A percentile compares a stretch with the other conserved stretches of the same genome.
phyloP scores from a whole-genome alignment of 371 early-diverging fungal genomes.

The Aphelidium insulamus region DNA sequence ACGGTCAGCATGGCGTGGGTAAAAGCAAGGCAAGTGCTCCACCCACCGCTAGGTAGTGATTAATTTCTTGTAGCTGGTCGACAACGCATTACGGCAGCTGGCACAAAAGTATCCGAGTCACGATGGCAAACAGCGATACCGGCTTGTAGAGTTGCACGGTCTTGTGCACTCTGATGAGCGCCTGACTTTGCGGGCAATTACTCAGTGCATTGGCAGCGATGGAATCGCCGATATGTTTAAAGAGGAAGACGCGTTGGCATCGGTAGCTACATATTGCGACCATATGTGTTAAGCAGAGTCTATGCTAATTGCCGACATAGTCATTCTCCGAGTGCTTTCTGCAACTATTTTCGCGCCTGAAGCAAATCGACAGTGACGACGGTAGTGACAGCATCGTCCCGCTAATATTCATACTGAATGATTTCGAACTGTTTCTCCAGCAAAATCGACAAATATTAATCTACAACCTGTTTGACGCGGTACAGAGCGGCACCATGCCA shows the following conservation, averaged over 20 bases:
- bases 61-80: constrained; percentile 5
- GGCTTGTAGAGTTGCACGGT: constrained; percentile 50
- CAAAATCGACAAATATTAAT: constrained; percentile 72
- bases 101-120: constrained; percentile 6
- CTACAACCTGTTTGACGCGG: constrained; percentile 78
- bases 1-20: constrained; percentile 52
- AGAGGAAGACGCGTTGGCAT: neutral
- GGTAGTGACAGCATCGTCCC: constrained; percentile 31
- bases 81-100: constrained; percentile 8
- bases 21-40: constrained; percentile 19
- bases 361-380: no score
- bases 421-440: constrained; percentile 68
- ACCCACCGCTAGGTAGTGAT: constrained; percentile 8
- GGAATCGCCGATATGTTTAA: constrained; percentile 11
- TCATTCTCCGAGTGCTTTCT: constrained; percentile 40
- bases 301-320: constrained; percentile 2
- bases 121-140: constrained; percentile 20
- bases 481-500: constrained; percentile 57
- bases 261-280: no score
- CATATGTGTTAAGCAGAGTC: neutral
- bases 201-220: constrained; percentile 33
- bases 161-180: constrained; percentile 57
- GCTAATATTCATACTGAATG: constrained; percentile 65
- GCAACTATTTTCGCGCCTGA: constrained; percentile 33
- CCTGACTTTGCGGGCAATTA: constrained; percentile 55